These are phyloP conservation scores for Phytophthora uliginosa DNA, from an alignment of 352 stramenopile species.

Conservation along the genomic window DNA sequence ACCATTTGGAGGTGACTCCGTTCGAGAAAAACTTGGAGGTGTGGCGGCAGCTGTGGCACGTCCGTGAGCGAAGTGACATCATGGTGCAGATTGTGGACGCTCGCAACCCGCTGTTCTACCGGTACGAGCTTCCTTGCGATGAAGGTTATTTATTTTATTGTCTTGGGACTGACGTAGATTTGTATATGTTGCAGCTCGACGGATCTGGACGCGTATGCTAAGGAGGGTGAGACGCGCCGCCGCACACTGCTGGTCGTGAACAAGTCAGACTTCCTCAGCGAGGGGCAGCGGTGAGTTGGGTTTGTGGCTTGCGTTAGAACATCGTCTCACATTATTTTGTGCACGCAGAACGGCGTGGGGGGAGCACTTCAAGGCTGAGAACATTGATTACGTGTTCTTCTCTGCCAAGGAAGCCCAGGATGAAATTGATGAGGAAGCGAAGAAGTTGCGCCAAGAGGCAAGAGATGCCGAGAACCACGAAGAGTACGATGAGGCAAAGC, in stretches of 20 bases:
- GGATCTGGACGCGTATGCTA: conserved; percentile 96
- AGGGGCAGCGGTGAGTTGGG: conserved; percentile 82
- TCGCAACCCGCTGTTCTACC: conserved; percentile 99
- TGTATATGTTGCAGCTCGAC: conserved; percentile 73
- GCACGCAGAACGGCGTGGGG: conserved; percentile 88
- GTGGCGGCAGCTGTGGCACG: conserved; percentile 99
- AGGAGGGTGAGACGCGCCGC: conserved; percentile 92
- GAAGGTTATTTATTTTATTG: not conserved
- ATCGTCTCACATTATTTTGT: conserved; percentile 5
- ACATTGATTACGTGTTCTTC: conserved; percentile 98
- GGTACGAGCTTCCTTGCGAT: conserved; percentile 35
- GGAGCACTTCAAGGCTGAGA: conserved; percentile 94
- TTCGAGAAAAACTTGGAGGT: conserved; percentile 99
- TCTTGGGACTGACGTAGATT: conserved; percentile 10
- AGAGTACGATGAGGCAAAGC: conserved; percentile 46
- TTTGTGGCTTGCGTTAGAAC: not conserved
- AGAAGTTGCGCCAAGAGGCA: conserved; percentile 60
- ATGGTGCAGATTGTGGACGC: conserved; percentile 99
- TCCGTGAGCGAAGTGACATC: conserved; percentile 98
- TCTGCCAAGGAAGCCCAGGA: conserved; percentile 97
- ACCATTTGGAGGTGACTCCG: conserved; percentile 95
- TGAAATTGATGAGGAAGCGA: conserved; percentile 87
- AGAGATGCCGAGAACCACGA: conserved; percentile 48
- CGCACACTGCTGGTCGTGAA: conserved; percentile 98
- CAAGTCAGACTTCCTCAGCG: conserved; percentile 99